Percentiles rank a stretch among this genome's conserved stretches.
These are phyloP conservation scores for Fragaria iinumae DNA, from an alignment of 306 rosid species.

Conservation along the genomic window DNA sequence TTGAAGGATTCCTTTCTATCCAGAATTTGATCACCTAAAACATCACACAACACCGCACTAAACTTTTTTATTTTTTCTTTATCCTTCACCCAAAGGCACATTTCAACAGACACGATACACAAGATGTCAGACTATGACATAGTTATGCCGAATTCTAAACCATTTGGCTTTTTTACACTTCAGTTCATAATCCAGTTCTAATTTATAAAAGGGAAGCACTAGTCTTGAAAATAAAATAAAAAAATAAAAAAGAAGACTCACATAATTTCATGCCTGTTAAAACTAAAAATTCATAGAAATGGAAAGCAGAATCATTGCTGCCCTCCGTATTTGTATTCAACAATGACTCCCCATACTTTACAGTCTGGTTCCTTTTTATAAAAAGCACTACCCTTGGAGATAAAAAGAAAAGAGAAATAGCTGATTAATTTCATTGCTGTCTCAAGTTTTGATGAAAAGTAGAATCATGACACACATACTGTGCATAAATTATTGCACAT, in stretches of 20 bases:
- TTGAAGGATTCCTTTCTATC: not conserved
- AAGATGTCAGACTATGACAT: not conserved
- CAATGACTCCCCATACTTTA: not conserved
- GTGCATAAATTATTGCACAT: not conserved
- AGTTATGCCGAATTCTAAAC: not conserved
- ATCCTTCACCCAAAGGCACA: not conserved
- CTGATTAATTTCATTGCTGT: not conserved
- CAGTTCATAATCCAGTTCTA: not conserved
- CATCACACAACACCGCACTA: not conserved
- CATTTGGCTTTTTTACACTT: not conserved
- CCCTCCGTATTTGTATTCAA: not conserved
- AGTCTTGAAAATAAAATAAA: not conserved
- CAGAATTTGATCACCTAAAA: not conserved
- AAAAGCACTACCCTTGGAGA: not conserved
- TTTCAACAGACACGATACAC: not conserved
- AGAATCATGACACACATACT: not conserved
- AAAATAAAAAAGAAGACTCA: not conserved
- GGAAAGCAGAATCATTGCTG: not conserved
- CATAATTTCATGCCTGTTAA: not conserved
- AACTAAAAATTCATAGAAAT: not conserved
- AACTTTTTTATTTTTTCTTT: not conserved
- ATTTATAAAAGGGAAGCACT: not conserved
- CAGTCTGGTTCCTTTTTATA: not conserved
- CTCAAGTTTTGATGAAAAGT: not conserved
- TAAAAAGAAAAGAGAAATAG: not conserved